Evolutionary conservation across 1,284 basidiomycete genomes (phyloP).

Genomic region (Tilletia caries): DNA sequence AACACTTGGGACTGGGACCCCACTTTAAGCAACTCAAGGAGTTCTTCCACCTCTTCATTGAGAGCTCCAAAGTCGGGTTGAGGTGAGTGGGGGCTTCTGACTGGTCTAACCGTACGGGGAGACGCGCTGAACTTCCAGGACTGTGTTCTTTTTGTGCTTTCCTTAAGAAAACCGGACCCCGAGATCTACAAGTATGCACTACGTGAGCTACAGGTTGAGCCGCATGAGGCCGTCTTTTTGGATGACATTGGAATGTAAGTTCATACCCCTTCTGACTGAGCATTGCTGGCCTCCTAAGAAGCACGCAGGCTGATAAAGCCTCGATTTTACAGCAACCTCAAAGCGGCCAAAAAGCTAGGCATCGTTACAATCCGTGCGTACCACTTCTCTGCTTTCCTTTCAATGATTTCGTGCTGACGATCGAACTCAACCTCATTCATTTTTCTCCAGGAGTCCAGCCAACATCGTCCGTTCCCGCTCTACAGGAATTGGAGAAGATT

Average conservation of each 20-base stretch:
- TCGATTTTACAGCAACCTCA: conserved; percentile 45
- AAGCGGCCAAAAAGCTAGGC: conserved; percentile 50
- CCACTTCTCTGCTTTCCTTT: background rate
- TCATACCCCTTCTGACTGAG: background rate
- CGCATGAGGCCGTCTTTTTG: conserved; percentile 52
- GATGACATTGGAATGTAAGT: conserved; percentile 51
- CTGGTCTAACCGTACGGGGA: too few species aligned
- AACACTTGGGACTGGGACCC: conserved; percentile 35
- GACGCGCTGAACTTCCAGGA: too few species aligned
- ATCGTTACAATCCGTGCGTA: conserved; percentile 54
- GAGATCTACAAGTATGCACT: conserved; percentile 52
- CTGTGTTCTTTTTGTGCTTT: too few species aligned
- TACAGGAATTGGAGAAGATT: conserved; percentile 29
- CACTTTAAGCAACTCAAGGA: conserved; percentile 30
- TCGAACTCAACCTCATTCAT: too few species aligned
- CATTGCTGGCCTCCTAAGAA: background rate
- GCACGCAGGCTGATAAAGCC: too few species aligned
- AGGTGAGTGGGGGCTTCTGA: conserved; percentile 37
- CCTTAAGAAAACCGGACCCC: conserved; percentile 53
- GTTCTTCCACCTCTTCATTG: conserved; percentile 52
- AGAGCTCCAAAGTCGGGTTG: conserved; percentile 52
- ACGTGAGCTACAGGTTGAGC: conserved; percentile 38
- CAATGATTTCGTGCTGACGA: too few species aligned
- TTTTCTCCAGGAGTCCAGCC: conserved; percentile 37
- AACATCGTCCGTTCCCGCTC: conserved; percentile 24